Conservation (phyloP, 2,329 filamentous ascomycete species). For the Botrytis paeoniae region DNA sequence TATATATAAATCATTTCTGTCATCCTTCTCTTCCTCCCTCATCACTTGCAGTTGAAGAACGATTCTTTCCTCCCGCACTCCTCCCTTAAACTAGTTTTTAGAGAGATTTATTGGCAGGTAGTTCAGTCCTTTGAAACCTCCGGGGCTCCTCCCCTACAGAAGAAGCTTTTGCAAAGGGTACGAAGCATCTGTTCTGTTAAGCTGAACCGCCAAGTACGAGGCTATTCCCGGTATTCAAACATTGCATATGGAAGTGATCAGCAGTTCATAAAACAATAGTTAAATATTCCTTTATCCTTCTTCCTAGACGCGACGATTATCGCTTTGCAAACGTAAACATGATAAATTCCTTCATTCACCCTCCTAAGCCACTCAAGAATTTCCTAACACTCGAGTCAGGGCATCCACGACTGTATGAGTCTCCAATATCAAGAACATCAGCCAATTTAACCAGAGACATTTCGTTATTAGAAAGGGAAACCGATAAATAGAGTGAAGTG, state of each 20-base stretch:
- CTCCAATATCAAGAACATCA: background rate
- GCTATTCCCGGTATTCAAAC: background rate
- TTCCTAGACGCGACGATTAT: background rate
- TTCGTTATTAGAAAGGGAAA: background rate
- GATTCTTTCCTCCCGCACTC: no score
- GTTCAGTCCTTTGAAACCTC: no score
- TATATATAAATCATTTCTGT: no score
- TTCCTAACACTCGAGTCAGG: background rate
- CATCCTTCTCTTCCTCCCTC: no score
- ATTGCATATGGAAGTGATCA: background rate
- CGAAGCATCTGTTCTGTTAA: no score
- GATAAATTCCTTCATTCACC: background rate
- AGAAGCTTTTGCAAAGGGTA: no score
- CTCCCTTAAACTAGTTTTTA: no score
- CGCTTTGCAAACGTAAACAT: background rate
- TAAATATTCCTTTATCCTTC: background rate
- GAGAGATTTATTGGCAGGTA: no score
- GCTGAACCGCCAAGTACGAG: no score
- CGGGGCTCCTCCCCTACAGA: no score
- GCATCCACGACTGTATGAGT: background rate
- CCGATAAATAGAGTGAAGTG: no score
- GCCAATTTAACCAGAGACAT: background rate
- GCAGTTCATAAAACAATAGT: background rate
- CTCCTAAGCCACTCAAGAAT: background rate
- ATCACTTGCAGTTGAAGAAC: no score